Base-by-base conservation (phyloP, 2,329 filamentous ascomycete genomes). In the Fusarium verticillioides region DNA sequence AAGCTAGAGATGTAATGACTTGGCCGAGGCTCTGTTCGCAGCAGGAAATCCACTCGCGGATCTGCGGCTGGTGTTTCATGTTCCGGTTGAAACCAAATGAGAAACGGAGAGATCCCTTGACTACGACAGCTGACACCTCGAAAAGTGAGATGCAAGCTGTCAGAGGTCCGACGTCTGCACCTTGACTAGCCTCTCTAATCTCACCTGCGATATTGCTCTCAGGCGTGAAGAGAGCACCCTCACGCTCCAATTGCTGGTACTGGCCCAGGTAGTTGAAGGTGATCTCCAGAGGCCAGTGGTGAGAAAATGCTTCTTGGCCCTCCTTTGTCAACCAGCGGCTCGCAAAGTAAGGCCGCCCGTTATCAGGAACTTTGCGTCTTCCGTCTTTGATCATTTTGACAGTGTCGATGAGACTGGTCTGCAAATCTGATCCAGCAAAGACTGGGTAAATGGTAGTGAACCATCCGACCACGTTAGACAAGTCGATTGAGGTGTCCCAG, bases 71-170 rank as follows among this genome's bases (percentile, higher is more conserved):
- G 52, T 85, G 81, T 15, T 78, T 81, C 36, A 84, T 84, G 39
- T 81, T 78, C 21, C 78, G 78, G 63, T 84, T 84, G 77, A 85
- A 86, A 1, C 84, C 72, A 30, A 87, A 83, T 21, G 84, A 84
- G 69, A 87, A 76, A 28, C 82, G 82, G 4, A 85, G 83, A 43
- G 79, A 79, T 26, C 83, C 85, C 28, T 84, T 81, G 26, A 85
- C 81, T 26, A 86, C 79, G 56, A 83, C 82, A 18, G 85, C 82
- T 9, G 83, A 85, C 23, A 87, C 79, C 68, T 87, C 86, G 28
- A 87, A 86, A 2, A 86, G 73, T 1, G 86, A 83, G n/a, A 87
- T 84, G 30, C 73, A 72, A n/a, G 68, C 43, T 10, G 73, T 63
- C 6, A 61, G 3, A 9, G 64, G 43, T 4, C 73, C 73, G 1